Evolutionary conservation across 768 basidiomycete genomes (phyloP).

Genomic region (Dendrothele bispora): DNA sequence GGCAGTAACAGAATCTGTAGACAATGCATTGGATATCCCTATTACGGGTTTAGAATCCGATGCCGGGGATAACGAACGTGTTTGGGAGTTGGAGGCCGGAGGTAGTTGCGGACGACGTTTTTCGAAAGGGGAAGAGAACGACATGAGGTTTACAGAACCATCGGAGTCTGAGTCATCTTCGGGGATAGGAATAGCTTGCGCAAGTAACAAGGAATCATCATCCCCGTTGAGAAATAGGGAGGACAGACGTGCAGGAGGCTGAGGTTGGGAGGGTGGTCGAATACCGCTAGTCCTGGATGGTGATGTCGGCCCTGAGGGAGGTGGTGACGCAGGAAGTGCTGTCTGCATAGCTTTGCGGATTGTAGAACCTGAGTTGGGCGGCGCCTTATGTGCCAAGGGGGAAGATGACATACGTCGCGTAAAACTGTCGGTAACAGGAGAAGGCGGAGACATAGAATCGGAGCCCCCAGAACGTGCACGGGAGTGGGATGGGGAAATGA

Average conservation of each 20-base stretch:
- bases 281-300: too few relatives aligned
- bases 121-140: constrained; percentile 72
- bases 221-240: constrained; percentile 37
- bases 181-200: constrained; percentile 74
- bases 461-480: constrained; percentile 39
- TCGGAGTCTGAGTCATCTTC: constrained; percentile 74
- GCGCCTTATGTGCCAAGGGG: constrained; percentile 37
- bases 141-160: constrained; percentile 62
- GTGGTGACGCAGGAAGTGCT: constrained; percentile 37
- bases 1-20: constrained; percentile 50
- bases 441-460: constrained; percentile 32
- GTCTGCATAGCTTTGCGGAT: constrained; percentile 41
- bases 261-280: constrained; percentile 29
- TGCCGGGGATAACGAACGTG: constrained; percentile 52
- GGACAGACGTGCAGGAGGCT: constrained; percentile 44
- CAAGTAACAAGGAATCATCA: constrained; percentile 68
- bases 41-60: constrained; percentile 52
- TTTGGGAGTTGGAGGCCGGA: constrained; percentile 36
- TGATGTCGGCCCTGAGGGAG: too few relatives aligned
- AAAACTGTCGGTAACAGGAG: constrained; percentile 27
- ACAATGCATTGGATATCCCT: constrained; percentile 59
- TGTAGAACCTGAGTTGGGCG: constrained; percentile 30
- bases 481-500: constrained; percentile 33
- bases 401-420: constrained; percentile 52
- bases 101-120: constrained; percentile 40